Conservation (phyloP, 257 asterid genomes). For the Nicotiana obtusifolia region DNA sequence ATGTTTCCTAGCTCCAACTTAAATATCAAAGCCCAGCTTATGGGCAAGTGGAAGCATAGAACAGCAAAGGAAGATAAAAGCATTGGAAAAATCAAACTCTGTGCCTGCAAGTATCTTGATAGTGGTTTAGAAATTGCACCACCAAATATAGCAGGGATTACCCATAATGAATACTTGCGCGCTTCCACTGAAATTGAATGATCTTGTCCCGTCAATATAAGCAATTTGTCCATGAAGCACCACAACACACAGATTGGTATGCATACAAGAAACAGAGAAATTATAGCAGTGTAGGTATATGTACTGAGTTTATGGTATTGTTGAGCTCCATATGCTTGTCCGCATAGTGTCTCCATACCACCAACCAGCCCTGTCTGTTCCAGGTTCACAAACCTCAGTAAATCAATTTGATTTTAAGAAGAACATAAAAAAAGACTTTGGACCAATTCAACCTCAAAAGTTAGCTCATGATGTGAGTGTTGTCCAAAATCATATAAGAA, state of each 20-base stretch:
- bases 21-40: slow-evolving; percentile 43
- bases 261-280: slow-evolving; percentile 37
- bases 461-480: no score
- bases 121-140: slow-evolving; percentile 49
- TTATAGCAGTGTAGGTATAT: slow-evolving; percentile 40
- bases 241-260: slow-evolving; percentile 44
- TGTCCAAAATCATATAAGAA: no score
- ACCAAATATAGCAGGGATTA: slow-evolving; percentile 48
- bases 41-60: slow-evolving; percentile 45
- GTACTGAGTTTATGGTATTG: slow-evolving; percentile 43
- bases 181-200: slow-evolving; percentile 42
- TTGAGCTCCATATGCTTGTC: slow-evolving; percentile 65
- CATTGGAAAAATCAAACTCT: slow-evolving; percentile 50
- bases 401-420: background rate
- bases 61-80: slow-evolving; percentile 34
- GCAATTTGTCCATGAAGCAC: slow-evolving; percentile 43
- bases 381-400: background rate
- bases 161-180: slow-evolving; percentile 27
- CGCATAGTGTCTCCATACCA: slow-evolving; percentile 59
- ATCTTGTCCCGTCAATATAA: slow-evolving; percentile 43
- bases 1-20: slow-evolving; percentile 28
- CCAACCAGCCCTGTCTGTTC: slow-evolving; percentile 53
- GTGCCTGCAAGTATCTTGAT: slow-evolving; percentile 54
- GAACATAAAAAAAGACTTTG: no score
- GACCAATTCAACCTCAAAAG: no score